These are phyloP conservation scores for Asterella californica DNA, from an alignment of 225 moss, liverwort and hornwort species.

Conservation along the genomic window DNA sequence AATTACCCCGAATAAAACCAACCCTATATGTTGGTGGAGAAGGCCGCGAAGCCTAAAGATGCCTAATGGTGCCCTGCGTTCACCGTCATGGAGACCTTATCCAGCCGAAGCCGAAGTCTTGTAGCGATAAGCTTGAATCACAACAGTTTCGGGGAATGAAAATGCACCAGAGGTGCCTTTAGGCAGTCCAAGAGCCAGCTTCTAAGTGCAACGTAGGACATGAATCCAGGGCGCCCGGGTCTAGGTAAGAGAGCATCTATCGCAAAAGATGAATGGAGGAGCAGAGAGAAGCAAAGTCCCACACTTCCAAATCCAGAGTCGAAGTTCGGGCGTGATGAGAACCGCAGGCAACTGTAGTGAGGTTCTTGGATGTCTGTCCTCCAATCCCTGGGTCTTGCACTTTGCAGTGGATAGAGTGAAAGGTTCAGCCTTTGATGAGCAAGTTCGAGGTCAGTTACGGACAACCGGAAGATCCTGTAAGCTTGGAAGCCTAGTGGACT, in stretches of 20 bases:
- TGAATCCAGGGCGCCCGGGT: neutral
- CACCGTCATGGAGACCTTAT: neutral
- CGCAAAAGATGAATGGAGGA: neutral
- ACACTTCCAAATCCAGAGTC: neutral
- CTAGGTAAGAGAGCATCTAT: neutral
- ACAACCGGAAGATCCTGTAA: neutral
- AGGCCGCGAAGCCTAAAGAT: neutral
- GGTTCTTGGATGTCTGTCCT: neutral
- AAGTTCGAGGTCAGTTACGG: conserved; percentile 18
- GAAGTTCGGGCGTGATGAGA: neutral
- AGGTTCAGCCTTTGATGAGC: conserved; percentile 17
- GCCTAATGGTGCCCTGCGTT: neutral
- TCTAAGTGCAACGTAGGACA: neutral
- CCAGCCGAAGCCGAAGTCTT: too few species aligned
- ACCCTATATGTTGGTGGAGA: neutral
- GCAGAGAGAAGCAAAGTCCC: neutral
- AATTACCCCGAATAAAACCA: neutral
- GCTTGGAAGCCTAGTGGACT: neutral
- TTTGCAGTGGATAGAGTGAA: conserved; percentile 3
- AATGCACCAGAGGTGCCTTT: neutral
- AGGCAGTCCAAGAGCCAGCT: neutral
- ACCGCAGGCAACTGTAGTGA: too few species aligned
- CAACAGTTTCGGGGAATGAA: neutral
- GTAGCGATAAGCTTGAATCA: neutral
- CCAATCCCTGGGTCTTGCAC: conserved; percentile 8